A percentile compares a stretch with the other conserved stretches of the same genome.
These are phyloP conservation scores for Linum trigynum DNA, from an alignment of 345 rosid genomes.

Conservation along the genomic window DNA sequence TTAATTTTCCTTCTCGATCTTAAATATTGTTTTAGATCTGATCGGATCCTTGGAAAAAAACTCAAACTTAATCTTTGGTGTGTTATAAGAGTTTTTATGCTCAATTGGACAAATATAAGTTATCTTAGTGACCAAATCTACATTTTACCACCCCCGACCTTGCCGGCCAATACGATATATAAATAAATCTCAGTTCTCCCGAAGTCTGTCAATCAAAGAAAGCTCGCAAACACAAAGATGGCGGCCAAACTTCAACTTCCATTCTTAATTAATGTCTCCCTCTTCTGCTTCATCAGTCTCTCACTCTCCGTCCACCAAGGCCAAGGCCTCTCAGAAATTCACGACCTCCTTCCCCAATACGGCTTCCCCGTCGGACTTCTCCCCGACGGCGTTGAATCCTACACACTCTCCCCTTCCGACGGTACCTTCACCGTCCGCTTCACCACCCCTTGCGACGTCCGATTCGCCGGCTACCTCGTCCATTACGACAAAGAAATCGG, in stretches of 20 bases:
- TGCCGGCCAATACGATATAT: too few species aligned
- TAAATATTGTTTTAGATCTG: too few species aligned
- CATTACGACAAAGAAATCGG: conserved; percentile 41
- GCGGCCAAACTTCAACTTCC: not conserved
- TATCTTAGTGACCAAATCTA: too few species aligned
- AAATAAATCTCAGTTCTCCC: not conserved
- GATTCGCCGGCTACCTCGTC: conserved; percentile 38
- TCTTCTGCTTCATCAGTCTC: conserved; percentile 18
- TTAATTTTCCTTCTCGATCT: too few species aligned
- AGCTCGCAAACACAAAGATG: not conserved
- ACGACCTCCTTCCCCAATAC: conserved; percentile 53
- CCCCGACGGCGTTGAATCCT: conserved; percentile 52
- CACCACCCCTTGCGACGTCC: conserved; percentile 39
- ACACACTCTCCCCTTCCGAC: conserved; percentile 25
- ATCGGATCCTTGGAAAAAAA: too few species aligned
- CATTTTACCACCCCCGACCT: too few species aligned
- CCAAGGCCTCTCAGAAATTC: conserved; percentile 32
- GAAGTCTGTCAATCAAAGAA: not conserved
- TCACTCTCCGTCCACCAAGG: conserved; percentile 12
- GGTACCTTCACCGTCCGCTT: conserved; percentile 50
- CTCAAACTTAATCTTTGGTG: too few species aligned
- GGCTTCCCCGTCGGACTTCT: conserved; percentile 68
- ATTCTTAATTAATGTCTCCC: conserved; percentile 13
- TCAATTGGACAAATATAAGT: too few species aligned
- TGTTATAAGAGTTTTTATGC: too few species aligned